Base-by-base conservation (phyloP, 2,329 filamentous ascomycete species). In the Coniochaeta prunicola region DNA sequence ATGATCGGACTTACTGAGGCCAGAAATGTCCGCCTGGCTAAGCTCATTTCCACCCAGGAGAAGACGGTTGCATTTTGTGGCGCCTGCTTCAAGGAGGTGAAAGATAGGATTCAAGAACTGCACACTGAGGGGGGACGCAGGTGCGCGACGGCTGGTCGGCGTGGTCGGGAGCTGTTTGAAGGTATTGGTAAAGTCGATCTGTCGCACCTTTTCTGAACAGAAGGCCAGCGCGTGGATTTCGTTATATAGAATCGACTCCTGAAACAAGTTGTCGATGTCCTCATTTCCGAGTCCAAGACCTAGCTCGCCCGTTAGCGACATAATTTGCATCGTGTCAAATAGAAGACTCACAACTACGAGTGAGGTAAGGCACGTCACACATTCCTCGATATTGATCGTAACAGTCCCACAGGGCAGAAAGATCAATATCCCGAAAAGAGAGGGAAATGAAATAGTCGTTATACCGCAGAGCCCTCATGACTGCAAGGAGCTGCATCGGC, bases 361-460 rank as follows among this genome's bases (percentile, higher is more conserved):
- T 84, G 40, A 81, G 73, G 63, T 80, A 80, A 4, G 78, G 78
- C 10, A 82, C 75, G 26, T 75, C 74, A 60, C 79, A 76, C 21
- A 74, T 75, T 38, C 77, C 75, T 5, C 73, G 70, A 1, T 71
- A 66, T 48, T 74, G 74, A 60, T 84, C 82, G 53, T 73, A 73
- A 33, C 67, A 64, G 34, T 71, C 70, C 42, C 71, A 69, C 1
- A 80, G 68, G 17, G 65, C 69, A 1, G 75, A 76, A 21, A 85
- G 71, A 62, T 83, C 78, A 15, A 84, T 74, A 57, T 80, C 75
- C 10, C 73, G 69, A 61, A 85, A 82, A 1, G 80, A 84, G n/a
- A 85, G 68, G 0, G 80, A 79, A 59, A 79, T 81, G 69, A 85
- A 84, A 64, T 80, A 84, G 62, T 81, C 82, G 58, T 85, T 85